Conservation (phyloP, 1,139 yeast species). For the Diutina neorugosa region DNA sequence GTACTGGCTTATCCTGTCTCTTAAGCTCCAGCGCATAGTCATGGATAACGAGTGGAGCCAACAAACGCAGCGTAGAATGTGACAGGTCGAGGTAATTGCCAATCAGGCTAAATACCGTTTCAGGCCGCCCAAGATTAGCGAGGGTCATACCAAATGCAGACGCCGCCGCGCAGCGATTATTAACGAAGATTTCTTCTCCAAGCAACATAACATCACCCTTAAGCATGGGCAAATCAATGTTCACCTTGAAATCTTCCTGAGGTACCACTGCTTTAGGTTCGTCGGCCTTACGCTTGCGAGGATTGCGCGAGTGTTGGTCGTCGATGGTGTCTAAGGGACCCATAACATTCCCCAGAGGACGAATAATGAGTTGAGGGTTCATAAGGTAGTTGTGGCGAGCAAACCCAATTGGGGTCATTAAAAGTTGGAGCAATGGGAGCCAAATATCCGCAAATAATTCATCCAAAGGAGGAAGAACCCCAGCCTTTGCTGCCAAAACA, state of each 20-base stretch:
- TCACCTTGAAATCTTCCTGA: constrained; percentile 49
- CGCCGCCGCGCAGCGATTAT: constrained; percentile 70
- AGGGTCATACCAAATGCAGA: constrained; percentile 64
- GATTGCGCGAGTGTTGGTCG: constrained; percentile 2
- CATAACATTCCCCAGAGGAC: constrained; percentile 56
- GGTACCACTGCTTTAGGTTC: constrained; percentile 25
- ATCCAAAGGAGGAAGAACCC: constrained; percentile 16
- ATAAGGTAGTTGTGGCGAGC: constrained; percentile 81
- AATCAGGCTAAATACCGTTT: constrained; percentile 16
- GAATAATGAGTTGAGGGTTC: constrained; percentile 61
- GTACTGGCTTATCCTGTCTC: constrained; percentile 9
- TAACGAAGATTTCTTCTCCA: constrained; percentile 62
- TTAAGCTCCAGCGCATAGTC: constrained; percentile 46
- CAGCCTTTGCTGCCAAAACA: neutral
- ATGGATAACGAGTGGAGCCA: constrained; percentile 57
- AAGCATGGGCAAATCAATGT: constrained; percentile 88
- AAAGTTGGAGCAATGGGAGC: constrained; percentile 50
- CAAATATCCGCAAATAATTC: constrained; percentile 38
- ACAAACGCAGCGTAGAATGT: constrained; percentile 72
- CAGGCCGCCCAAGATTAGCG: constrained; percentile 32
- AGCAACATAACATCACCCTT: constrained; percentile 85
- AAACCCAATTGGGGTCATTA: constrained; percentile 92
- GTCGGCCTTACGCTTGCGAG: constrained; percentile 11
- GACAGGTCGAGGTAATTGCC: constrained; percentile 36
- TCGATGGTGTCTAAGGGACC: constrained; percentile 7